phyloP scores from a whole-genome alignment of 768 basidiomycete genomes.

The Pleurotus platypus region DNA sequence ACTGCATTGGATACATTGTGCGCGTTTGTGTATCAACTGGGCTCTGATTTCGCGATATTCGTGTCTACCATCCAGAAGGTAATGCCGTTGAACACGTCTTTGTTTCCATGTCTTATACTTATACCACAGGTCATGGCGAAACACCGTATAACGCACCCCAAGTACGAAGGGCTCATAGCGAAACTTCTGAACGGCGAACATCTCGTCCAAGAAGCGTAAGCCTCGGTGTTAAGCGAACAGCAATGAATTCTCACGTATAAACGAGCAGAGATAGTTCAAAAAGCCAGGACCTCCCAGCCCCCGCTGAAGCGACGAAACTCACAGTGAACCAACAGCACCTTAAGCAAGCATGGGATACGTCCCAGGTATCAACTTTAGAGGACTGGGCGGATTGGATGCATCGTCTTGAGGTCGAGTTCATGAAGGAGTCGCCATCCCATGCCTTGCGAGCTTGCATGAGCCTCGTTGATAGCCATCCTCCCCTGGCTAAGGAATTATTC shows the following conservation, averaged over 20 bases:
- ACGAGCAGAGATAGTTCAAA: conserved; percentile 51
- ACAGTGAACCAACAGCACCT: conserved; percentile 96
- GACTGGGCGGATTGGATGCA: conserved; percentile 98
- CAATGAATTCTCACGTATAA: not conserved
- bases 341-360: conserved; percentile 94
- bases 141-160: conserved; percentile 72
- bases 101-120: not conserved
- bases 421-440: conserved; percentile 97
- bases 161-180: conserved; percentile 84
- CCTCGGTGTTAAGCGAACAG: not conserved
- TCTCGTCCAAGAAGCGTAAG: conserved; percentile 68
- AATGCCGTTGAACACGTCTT: not conserved
- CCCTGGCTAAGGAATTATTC: conserved; percentile 91
- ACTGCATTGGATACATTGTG: conserved; percentile 93
- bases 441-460: conserved; percentile 97
- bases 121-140: conserved; percentile 1
- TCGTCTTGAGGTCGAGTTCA: conserved; percentile 87
- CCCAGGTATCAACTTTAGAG: conserved; percentile 67
- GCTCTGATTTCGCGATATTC: conserved; percentile 96
- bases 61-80: conserved; percentile 97
- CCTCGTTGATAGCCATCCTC: conserved; percentile 86
- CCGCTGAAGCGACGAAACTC: conserved; percentile 84
- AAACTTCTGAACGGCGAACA: conserved; percentile 92
- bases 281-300: conserved; percentile 72
- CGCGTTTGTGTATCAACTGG: conserved; percentile 88